Conservation (phyloP, 2,329 filamentous ascomycete species). For the Fusarium acutatum region DNA sequence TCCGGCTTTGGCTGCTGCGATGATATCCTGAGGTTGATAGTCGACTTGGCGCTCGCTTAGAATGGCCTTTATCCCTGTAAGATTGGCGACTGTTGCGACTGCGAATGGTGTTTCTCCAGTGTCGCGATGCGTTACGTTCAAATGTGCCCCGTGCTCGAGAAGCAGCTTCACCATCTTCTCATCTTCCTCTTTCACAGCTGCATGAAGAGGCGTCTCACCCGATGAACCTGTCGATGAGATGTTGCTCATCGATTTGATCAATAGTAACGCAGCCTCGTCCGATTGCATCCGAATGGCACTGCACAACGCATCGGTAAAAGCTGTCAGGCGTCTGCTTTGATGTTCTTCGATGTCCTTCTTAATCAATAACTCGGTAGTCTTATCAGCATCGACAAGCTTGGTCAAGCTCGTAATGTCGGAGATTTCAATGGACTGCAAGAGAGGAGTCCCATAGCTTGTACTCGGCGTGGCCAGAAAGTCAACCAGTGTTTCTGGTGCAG, state of each 20-base stretch:
- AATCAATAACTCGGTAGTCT: not conserved
- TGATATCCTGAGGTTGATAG: not conserved
- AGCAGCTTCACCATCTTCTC: not conserved
- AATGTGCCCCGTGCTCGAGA: not conserved
- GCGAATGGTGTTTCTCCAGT: not conserved
- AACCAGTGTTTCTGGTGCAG: not conserved
- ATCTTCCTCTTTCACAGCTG: not conserved
- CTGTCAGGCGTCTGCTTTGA: not conserved
- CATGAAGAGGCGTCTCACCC: not conserved
- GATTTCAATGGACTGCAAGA: not conserved
- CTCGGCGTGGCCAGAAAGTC: not conserved
- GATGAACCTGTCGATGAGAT: not conserved
- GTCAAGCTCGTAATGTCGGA: fast-evolving
- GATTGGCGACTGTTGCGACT: not conserved
- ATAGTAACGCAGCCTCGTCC: fast-evolving
- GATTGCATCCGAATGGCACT: not conserved
- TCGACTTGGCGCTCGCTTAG: not conserved
- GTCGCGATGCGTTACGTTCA: not conserved
- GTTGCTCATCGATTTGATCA: not conserved
- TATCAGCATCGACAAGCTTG: not conserved
- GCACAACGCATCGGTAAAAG: not conserved
- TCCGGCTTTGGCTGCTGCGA: not conserved
- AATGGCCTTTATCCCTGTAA: not conserved
- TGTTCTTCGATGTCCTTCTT: no score
- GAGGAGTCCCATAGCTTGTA: not conserved